Evolutionary conservation across 1,139 yeast genomes (phyloP).

Genomic region (Maudiozyma humilis): DNA sequence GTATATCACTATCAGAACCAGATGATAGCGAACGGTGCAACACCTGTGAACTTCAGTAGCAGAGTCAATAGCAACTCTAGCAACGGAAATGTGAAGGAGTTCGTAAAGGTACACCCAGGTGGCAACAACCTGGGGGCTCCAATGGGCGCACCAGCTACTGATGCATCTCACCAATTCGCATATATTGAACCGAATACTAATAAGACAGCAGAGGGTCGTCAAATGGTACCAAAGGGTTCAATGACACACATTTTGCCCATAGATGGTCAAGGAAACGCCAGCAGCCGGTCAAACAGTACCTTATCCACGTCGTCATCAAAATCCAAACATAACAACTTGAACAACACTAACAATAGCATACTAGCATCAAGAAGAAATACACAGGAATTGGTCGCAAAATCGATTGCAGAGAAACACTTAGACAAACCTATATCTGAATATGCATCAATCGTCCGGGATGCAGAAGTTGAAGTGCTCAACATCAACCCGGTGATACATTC

Average conservation of each 20-base stretch:
- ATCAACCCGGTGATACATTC: constrained; percentile 25
- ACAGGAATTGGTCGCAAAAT: constrained; percentile 26
- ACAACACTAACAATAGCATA: constrained; percentile 6
- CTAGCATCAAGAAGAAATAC: constrained; percentile 21
- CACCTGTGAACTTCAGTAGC: background rate
- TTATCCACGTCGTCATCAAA: constrained; percentile 7
- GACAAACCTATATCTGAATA: constrained; percentile 26
- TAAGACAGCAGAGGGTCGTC: background rate
- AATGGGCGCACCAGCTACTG: background rate
- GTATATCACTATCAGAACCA: background rate
- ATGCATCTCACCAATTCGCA: background rate
- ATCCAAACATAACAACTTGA: constrained; percentile 5
- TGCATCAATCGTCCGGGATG: constrained; percentile 26
- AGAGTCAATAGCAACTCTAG: background rate
- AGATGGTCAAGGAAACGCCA: too few species aligned
- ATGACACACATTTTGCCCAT: too few species aligned
- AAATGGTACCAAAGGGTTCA: too few species aligned
- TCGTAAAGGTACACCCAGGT: background rate
- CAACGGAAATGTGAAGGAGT: too few species aligned
- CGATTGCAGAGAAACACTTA: constrained; percentile 24
- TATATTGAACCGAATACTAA: background rate
- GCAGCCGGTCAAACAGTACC: background rate
- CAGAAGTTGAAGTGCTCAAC: constrained; percentile 27
- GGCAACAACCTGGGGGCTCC: background rate
- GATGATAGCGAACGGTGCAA: background rate